Percentiles rank a stretch among this genome's conserved stretches.
Conservation (phyloP, 169 alveolate species). For the Cryptosporidium ryanae region DNA sequence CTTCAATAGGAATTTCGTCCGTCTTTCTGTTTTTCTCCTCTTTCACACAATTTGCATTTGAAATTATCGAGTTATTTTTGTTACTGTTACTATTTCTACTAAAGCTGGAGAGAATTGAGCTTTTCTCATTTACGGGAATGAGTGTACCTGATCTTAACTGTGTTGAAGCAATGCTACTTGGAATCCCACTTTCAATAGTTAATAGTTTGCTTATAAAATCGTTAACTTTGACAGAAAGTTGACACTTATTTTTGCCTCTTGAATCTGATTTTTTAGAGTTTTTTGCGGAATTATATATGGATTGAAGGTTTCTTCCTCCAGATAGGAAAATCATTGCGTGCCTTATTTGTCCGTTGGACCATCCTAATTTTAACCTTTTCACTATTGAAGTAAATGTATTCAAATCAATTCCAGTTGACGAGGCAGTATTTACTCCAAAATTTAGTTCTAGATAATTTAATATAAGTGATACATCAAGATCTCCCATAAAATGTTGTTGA, state of each 20-base stretch:
- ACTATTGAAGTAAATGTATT: conserved; percentile 55
- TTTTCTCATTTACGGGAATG: conserved; percentile 1
- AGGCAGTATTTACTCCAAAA: conserved; percentile 61
- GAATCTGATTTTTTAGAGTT: conserved; percentile 13
- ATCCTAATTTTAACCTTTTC: conserved; percentile 39
- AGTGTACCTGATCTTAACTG: conserved; percentile 4
- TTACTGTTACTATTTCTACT: conserved; percentile 19
- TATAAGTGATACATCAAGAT: conserved; percentile 38
- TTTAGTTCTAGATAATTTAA: conserved; percentile 44
- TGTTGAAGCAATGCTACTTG: conserved; percentile 47
- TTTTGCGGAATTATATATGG: conserved; percentile 26
- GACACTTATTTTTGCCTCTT: conserved; percentile 11
- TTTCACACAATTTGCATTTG: conserved; percentile 12
- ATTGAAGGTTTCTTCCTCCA: conserved; percentile 34
- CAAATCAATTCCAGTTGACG: conserved; percentile 69
- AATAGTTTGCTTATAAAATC: conserved; percentile 62
- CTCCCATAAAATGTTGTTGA: conserved; percentile 73
- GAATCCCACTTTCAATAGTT: conserved; percentile 69
- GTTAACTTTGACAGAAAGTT: conserved; percentile 62
- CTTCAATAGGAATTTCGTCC: conserved; percentile 51
- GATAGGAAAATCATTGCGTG: conserved; percentile 70
- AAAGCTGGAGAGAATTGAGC: conserved; percentile 6
- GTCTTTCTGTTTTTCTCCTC: conserved; percentile 9
- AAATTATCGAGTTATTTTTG: conserved; percentile 6
- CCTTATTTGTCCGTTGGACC: conserved; percentile 73